A percentile compares a stretch with the other conserved stretches of the same genome.
Evolutionary conservation across 2,329 filamentous ascomycete species (phyloP).

Genomic region (Aulographum hederae): DNA sequence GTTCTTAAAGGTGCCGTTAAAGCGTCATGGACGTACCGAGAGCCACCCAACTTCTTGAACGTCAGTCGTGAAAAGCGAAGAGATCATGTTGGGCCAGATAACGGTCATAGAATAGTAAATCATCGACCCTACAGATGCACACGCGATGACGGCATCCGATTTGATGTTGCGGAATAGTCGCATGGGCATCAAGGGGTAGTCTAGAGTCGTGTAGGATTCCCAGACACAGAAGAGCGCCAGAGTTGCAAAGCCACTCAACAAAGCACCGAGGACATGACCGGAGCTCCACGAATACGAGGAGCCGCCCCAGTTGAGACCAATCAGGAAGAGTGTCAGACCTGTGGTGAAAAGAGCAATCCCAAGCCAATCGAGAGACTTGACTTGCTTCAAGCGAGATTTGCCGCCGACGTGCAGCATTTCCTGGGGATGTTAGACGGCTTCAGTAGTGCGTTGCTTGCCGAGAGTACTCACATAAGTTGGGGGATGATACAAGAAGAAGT

Average conservation of each 20-base stretch:
- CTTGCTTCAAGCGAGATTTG: slow-evolving; percentile 8
- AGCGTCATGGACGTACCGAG: slow-evolving; percentile 5
- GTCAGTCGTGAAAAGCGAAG: slow-evolving; percentile 12
- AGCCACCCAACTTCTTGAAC: slow-evolving; percentile 14
- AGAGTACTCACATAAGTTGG: slow-evolving; percentile 13
- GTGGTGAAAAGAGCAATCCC: slow-evolving; percentile 9
- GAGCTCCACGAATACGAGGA: slow-evolving; percentile 14
- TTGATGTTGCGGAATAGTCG: slow-evolving; percentile 11
- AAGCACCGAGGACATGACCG: slow-evolving; percentile 4
- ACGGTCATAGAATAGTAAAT: slow-evolving; percentile 16
- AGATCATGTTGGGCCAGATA: slow-evolving; percentile 15
- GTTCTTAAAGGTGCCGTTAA: background rate
- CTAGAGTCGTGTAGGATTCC: slow-evolving; percentile 10
- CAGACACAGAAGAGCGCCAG: slow-evolving; percentile 3
- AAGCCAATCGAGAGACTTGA: slow-evolving; percentile 9
- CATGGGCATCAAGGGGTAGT: slow-evolving; percentile 15
- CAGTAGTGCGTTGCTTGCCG: no score
- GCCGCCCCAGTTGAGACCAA: slow-evolving; percentile 19
- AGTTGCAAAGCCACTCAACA: slow-evolving; percentile 3
- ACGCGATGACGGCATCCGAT: slow-evolving; percentile 15
- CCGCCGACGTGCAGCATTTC: slow-evolving; percentile 16
- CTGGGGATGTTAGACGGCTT: slow-evolving; percentile 6
- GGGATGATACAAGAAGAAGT: slow-evolving; percentile 19
- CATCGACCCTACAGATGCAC: slow-evolving; percentile 14
- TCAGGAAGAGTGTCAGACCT: slow-evolving; percentile 10